Percentiles rank a stretch among this genome's conserved stretches.
These are phyloP conservation scores for Daucus carota DNA, from an alignment of 129 eudicot species.

Conservation along the genomic window DNA sequence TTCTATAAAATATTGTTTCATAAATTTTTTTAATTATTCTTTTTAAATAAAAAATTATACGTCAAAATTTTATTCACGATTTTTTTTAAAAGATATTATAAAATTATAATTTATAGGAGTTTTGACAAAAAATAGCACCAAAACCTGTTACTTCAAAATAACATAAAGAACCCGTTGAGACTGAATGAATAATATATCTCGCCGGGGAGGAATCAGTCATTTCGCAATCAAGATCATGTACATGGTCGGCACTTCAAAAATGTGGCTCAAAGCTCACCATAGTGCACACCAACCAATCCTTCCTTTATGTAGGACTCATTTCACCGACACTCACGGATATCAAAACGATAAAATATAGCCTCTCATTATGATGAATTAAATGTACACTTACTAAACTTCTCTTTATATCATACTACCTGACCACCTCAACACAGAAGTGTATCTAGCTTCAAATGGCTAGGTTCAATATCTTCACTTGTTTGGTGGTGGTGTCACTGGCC, in stretches of 20 bases:
- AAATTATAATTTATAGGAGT: too few species aligned
- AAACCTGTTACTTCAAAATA: too few species aligned
- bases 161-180: too few species aligned
- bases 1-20: too few species aligned
- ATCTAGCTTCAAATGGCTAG: background rate
- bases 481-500: constrained; percentile 23
- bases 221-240: background rate
- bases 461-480: background rate
- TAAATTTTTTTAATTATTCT: too few species aligned
- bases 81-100: too few species aligned
- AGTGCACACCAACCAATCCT: constrained; percentile 2
- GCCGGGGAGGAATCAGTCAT: background rate
- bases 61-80: too few species aligned
- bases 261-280: background rate
- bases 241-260: background rate
- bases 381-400: background rate
- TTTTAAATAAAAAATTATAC: too few species aligned
- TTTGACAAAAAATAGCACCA: too few species aligned
- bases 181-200: too few species aligned
- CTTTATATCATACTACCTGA: background rate
- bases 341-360: background rate
- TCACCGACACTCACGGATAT: background rate
- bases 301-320: background rate
- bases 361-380: background rate
- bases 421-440: background rate